Percentiles rank a stretch among this genome's conserved stretches.
These are phyloP conservation scores for Candida chauliodis DNA, from an alignment of 805 yeast genomes.

Conservation along the genomic window DNA sequence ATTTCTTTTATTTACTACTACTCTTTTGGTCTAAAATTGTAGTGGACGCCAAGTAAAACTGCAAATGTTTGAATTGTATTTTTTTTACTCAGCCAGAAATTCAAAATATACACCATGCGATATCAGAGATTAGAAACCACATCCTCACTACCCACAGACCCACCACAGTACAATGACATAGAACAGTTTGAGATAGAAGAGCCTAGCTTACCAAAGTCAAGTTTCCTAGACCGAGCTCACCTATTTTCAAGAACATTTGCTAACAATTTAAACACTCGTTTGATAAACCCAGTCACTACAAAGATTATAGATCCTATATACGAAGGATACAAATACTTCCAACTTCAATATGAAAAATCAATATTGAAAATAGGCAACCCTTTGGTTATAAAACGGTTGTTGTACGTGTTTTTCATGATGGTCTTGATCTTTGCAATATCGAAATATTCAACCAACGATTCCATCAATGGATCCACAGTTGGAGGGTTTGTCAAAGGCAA, in stretches of 20 bases:
- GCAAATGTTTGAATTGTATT: no score
- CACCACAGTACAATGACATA: constrained; percentile 11
- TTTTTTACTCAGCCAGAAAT: background rate
- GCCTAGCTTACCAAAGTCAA: constrained; percentile 12
- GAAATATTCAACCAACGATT: constrained; percentile 47
- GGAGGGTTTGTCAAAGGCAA: constrained; percentile 48
- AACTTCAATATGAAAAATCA: constrained; percentile 49
- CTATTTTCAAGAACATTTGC: constrained; percentile 34
- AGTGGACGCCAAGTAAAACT: no score
- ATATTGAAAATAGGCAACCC: constrained; percentile 80
- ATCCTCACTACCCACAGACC: constrained; percentile 2
- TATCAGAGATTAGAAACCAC: background rate
- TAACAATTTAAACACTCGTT: constrained; percentile 27
- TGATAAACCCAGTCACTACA: constrained; percentile 39
- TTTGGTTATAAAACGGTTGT: constrained; percentile 69
- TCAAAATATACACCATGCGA: background rate
- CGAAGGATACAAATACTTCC: constrained; percentile 41
- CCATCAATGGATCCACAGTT: constrained; percentile 36
- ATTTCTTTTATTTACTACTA: no score
- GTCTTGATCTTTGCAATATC: constrained; percentile 54
- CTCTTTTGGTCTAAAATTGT: no score
- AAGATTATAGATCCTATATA: constrained; percentile 50
- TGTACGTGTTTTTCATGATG: constrained; percentile 69
- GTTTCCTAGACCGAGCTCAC: constrained; percentile 34
- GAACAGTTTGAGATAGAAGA: constrained; percentile 39